Percentiles rank a stretch among this genome's conserved stretches.
Evolutionary conservation across 805 yeast species (phyloP).

Genomic region (Schizosaccharomyces pombe): DNA sequence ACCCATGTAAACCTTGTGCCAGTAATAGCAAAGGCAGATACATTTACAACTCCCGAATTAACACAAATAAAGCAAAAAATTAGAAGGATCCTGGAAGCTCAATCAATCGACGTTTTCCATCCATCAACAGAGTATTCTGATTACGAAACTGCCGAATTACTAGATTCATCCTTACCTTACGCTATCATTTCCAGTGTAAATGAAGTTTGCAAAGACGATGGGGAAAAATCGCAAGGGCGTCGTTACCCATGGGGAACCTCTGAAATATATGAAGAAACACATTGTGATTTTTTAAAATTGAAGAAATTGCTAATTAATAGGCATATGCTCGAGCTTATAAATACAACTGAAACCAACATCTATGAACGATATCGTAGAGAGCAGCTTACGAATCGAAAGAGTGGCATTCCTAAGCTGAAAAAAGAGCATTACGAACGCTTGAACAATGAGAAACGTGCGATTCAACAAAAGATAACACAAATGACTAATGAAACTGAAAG

Average conservation of each 20-base stretch:
- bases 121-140: conserved; percentile 24
- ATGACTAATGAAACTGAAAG: conserved; percentile 92
- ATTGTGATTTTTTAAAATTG: conserved; percentile 52
- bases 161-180: conserved; percentile 35
- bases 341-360: conserved; percentile 45
- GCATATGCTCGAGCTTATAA: conserved; percentile 53
- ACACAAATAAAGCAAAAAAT: conserved; percentile 23
- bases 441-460: conserved; percentile 84
- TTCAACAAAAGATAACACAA: conserved; percentile 85
- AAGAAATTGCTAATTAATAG: conserved; percentile 42
- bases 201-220: conserved; percentile 21
- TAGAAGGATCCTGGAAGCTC: conserved; percentile 19
- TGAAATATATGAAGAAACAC: conserved; percentile 52
- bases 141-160: conserved; percentile 12
- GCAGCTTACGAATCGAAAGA: conserved; percentile 19
- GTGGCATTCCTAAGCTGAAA: background rate
- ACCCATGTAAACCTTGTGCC: conserved; percentile 63
- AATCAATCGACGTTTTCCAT: conserved; percentile 33
- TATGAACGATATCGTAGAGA: conserved; percentile 45
- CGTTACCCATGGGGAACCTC: conserved; percentile 69
- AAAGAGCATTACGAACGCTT: conserved; percentile 57
- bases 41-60: conserved; percentile 36
- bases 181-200: conserved; percentile 46
- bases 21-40: conserved; percentile 60
- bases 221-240: conserved; percentile 42